Evolutionary conservation across 768 basidiomycete genomes (phyloP), one percentile per base, ranked within the genome.

Genomic region (Cytidiella melzeri): DNA sequence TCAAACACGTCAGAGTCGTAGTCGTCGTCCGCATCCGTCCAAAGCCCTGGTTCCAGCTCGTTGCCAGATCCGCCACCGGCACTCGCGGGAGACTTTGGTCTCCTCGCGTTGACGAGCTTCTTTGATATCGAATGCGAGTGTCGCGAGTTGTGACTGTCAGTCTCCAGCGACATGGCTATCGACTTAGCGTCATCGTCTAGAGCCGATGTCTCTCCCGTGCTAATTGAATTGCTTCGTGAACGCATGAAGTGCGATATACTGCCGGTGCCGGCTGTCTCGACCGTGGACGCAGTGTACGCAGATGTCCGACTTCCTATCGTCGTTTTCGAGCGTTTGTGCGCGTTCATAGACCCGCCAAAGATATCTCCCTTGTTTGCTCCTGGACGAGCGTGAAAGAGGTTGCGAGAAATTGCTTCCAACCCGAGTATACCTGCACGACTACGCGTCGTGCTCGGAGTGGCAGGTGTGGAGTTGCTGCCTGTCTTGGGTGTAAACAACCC

Each of bases 401-500:
- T 93, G 39, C 91, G 80, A 18, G 91, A 92, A 57, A 97, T 85
- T 18, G 81, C 86, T 60, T 97, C 93, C 45, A 97, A 73, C 27
- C 88, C 83, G 61, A 95, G 92, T 44, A 92, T 89, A n/a, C 86
- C 81, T 2, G 83, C 87, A 54, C 79, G 72, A 15, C 79, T 73
- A 34, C 87, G 83, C n/a, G 83, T 78, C 41, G 74, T 79, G 0
- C 88, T 89, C 3, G 93, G 94, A 0, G 93, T 97, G 2, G 84
- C 79, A 4, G 94, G 93, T n/a, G 77, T 67, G 20, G 93, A 84
- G 38, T 71, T 83, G 46, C 77, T 80, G 26, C 83, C 83, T 0
- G 91, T 91, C 24, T 77, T 77, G 66, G 94, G 93, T 61, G 88
- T 84, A 69, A 93, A 95, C 46, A 96, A 68, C 13, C 92, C 91